Conservation (phyloP, 176 grass and related monocot genomes). For the Triticum dicoccoides region DNA sequence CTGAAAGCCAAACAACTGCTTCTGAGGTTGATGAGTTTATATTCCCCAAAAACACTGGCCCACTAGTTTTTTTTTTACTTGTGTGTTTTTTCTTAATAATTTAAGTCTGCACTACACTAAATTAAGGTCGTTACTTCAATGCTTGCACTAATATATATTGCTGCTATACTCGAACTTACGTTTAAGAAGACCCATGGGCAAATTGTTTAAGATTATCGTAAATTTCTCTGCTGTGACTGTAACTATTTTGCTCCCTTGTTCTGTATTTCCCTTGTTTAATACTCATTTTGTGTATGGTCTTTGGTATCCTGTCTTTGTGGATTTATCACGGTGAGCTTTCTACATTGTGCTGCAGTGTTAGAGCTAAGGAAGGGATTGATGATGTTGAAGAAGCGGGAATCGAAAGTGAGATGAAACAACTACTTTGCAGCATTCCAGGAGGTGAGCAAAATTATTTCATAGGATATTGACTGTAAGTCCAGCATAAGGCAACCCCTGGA, state of each 20-base stretch:
- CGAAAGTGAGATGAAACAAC: neutral
- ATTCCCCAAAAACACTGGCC: neutral
- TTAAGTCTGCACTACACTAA: neutral
- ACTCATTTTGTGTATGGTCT: no score
- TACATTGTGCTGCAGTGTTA: neutral
- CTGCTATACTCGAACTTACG: neutral
- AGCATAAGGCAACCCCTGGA: neutral
- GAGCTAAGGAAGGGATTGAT: neutral
- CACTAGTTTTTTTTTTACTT: neutral
- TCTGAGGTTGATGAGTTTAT: neutral
- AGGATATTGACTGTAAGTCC: neutral
- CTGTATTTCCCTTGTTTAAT: no score
- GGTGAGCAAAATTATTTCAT: slow-evolving; percentile 1
- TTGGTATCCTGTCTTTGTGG: neutral
- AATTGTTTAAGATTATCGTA: neutral
- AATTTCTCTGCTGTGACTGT: no score
- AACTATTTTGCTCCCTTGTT: no score
- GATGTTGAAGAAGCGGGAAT: neutral
- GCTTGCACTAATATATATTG: neutral
- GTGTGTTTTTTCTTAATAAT: neutral
- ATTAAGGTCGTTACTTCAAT: neutral
- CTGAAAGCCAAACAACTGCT: neutral
- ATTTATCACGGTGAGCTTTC: neutral
- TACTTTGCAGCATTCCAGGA: neutral
- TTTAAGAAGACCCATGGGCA: neutral